A percentile compares a stretch with the other conserved stretches of the same genome.
Conservation (phyloP, 257 asterid species). For the Solanum chaucha region DNA sequence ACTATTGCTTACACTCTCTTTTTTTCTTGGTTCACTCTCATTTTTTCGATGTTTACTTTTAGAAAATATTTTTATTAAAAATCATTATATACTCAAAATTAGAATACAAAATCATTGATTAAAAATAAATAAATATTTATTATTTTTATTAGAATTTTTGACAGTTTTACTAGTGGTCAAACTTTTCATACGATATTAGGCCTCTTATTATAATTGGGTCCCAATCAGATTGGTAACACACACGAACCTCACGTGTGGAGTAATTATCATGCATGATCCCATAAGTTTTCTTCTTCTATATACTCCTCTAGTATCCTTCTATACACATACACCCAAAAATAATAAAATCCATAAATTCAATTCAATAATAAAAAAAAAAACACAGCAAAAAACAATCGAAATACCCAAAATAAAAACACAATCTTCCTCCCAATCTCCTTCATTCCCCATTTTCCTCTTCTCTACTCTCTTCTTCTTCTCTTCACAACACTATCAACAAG, state of each 20-base stretch:
- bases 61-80: too few species aligned
- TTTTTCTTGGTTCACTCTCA: background rate
- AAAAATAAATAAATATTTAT: background rate
- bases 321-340: background rate
- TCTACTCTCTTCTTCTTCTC: background rate
- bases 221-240: slow-evolving; percentile 7
- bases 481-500: background rate
- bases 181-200: background rate
- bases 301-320: background rate
- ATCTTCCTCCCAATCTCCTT: slow-evolving; percentile 1
- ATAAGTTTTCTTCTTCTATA: background rate
- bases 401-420: slow-evolving; percentile 14
- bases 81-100: background rate
- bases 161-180: background rate
- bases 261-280: slow-evolving; percentile 9
- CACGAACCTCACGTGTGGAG: slow-evolving; percentile 37
- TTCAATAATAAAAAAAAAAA: too few species aligned
- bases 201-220: background rate
- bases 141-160: background rate
- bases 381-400: too few species aligned
- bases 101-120: too few species aligned
- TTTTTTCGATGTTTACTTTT: background rate
- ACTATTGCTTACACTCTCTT: too few species aligned
- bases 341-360: background rate
- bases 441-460: background rate